Evolutionary conservation across 2,329 filamentous ascomycete genomes (phyloP).

Genomic region (Penicillium sclerotiorum): DNA sequence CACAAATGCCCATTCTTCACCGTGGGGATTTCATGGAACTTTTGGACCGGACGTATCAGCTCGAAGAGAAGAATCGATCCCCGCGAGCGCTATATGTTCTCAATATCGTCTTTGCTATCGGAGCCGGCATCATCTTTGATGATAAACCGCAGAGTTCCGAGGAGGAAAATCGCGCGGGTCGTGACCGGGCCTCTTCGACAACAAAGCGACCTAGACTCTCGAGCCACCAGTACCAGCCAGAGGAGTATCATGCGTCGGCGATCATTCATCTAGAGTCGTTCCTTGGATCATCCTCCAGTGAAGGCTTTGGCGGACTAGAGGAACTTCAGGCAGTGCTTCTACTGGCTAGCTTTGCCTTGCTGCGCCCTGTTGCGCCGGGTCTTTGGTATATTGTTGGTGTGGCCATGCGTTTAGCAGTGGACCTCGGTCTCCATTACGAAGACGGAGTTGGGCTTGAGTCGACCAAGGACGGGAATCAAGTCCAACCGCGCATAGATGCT

Average conservation of each 20-base stretch:
- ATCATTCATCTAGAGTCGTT: conserved; percentile 90
- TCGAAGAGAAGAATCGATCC: conserved; percentile 66
- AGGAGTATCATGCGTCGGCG: conserved; percentile 94
- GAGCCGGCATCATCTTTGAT: conserved; percentile 85
- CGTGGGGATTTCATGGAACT: conserved; percentile 86
- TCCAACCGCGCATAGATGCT: conserved; percentile 47
- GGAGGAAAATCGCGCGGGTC: conserved; percentile 23
- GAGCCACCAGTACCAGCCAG: conserved; percentile 72
- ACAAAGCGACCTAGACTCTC: conserved; percentile 57
- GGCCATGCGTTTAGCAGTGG: conserved; percentile 84
- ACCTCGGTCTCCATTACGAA: conserved; percentile 90
- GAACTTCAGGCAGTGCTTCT: conserved; percentile 92
- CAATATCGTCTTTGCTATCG: conserved; percentile 97
- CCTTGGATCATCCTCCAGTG: conserved; percentile 62
- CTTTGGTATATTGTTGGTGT: conserved; percentile 98
- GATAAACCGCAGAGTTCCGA: conserved; percentile 37
- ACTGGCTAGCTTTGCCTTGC: conserved; percentile 85
- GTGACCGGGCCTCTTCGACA: conserved; percentile 30
- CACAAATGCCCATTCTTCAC: conserved; percentile 91
- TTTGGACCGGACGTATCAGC: conserved; percentile 78
- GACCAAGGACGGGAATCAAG: conserved; percentile 38
- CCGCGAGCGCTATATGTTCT: conserved; percentile 87
- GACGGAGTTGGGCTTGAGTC: conserved; percentile 70
- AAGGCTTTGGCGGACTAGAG: conserved; percentile 81
- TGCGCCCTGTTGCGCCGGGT: conserved; percentile 88